Percentiles rank a stretch among this genome's conserved stretches.
These are phyloP conservation scores for Gelatoporia subvermispora DNA, from an alignment of 768 basidiomycete genomes.

Conservation along the genomic window DNA sequence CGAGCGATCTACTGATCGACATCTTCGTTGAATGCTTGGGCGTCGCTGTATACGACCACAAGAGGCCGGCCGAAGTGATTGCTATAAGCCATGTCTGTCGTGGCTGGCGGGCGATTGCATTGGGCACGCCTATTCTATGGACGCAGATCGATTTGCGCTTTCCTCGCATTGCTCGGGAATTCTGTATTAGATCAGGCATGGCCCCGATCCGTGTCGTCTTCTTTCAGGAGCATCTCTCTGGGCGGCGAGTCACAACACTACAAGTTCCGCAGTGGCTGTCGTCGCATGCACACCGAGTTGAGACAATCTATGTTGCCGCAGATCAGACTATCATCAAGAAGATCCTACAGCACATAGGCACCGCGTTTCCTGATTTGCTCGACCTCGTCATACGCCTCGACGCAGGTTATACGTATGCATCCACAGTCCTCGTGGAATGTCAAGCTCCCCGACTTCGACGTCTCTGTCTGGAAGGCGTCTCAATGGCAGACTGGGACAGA, in stretches of 20 bases:
- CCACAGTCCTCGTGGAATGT: neutral
- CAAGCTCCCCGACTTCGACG: neutral
- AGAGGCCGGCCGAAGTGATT: constrained; percentile 8
- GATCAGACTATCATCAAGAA: neutral
- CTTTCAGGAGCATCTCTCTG: neutral
- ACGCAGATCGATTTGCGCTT: constrained; percentile 6
- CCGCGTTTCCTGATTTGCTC: neutral
- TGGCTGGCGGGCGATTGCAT: constrained; percentile 10
- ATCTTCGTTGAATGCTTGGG: constrained; percentile 5
- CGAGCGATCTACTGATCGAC: constrained; percentile 10
- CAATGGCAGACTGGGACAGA: neutral
- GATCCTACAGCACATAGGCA: neutral
- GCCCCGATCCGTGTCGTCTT: neutral
- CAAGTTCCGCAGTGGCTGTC: neutral
- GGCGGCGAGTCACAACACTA: no score
- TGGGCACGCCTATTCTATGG: constrained; percentile 11
- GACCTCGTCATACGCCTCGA: neutral
- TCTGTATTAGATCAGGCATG: neutral
- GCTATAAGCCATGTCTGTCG: constrained; percentile 14
- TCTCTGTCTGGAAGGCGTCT: neutral
- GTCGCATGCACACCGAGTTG: neutral
- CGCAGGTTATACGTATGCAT: neutral
- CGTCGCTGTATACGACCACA: neutral
- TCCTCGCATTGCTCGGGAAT: neutral
- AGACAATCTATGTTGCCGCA: neutral